Conservation (phyloP, 139 green algal genomes). For the Zygnema circumcarinatum region DNA sequence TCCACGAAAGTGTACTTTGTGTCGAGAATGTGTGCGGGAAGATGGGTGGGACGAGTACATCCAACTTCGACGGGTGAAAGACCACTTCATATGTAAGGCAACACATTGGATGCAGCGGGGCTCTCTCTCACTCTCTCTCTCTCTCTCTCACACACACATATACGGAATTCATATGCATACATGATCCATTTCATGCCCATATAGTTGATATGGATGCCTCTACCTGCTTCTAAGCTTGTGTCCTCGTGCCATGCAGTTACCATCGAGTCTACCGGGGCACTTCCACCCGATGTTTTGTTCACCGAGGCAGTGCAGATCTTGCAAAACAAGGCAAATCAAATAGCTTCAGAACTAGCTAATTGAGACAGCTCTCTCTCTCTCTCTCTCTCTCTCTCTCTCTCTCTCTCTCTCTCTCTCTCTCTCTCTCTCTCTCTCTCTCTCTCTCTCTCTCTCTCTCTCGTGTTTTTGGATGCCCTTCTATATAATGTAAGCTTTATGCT, state of each 20-base stretch:
- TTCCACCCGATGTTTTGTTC: conserved; percentile 65
- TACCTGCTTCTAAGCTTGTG: too few species aligned
- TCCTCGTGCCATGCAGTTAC: too few species aligned
- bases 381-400: too few species aligned
- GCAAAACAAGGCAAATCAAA: conserved; percentile 28
- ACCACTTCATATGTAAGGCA: conserved; percentile 90
- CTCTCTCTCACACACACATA: background rate
- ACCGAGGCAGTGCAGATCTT: conserved; percentile 63
- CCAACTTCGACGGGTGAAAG: conserved; percentile 83
- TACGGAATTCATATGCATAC: background rate
- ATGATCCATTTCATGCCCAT: background rate
- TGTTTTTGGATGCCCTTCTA: too few species aligned
- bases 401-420: too few species aligned
- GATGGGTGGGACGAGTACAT: conserved; percentile 70
- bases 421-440: too few species aligned
- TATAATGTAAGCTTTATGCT: too few species aligned
- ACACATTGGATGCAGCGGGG: background rate
- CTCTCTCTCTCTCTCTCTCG: too few species aligned
- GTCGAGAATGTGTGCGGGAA: conserved; percentile 67
- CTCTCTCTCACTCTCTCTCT: background rate
- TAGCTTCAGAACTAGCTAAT: conserved; percentile 26
- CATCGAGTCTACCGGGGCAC: conserved; percentile 87
- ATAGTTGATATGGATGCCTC: background rate
- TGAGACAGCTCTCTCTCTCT: too few species aligned
- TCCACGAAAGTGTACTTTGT: conserved; percentile 64